Conservation (phyloP, 306 rosid genomes). For the Glycine soja region DNA sequence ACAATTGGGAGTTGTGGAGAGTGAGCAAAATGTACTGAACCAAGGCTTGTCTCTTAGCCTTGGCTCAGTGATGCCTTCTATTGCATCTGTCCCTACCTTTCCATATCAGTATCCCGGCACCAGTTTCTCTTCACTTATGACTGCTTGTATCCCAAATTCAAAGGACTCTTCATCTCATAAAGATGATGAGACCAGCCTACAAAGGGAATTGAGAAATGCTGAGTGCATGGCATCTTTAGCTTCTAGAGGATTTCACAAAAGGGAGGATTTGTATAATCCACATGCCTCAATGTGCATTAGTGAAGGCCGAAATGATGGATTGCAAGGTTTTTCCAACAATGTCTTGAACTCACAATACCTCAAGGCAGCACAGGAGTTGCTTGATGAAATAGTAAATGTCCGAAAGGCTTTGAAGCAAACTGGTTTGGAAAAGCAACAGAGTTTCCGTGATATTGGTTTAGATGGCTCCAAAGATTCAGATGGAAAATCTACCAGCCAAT, state of each 20-base stretch:
- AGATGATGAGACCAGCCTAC: slow-evolving; percentile 54
- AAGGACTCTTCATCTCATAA: slow-evolving; percentile 17
- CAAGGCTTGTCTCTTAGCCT: slow-evolving; percentile 92
- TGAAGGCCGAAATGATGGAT: slow-evolving; percentile 51
- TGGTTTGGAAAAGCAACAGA: slow-evolving; percentile 60
- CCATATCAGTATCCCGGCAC: slow-evolving; percentile 62
- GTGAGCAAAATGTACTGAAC: slow-evolving; percentile 64
- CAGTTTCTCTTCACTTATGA: slow-evolving; percentile 58
- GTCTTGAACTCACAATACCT: slow-evolving; percentile 62
- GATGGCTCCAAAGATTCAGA: slow-evolving; percentile 67
- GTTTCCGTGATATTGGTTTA: slow-evolving; percentile 44
- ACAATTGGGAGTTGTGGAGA: slow-evolving; percentile 51
- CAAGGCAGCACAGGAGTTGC: slow-evolving; percentile 80
- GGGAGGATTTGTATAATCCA: slow-evolving; percentile 63
- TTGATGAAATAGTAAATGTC: slow-evolving; percentile 81
- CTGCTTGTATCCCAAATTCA: slow-evolving; percentile 47
- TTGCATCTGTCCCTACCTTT: slow-evolving; percentile 60
- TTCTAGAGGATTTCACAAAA: slow-evolving; percentile 52
- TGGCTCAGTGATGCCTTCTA: slow-evolving; percentile 63
- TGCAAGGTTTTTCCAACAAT: slow-evolving; percentile 42
- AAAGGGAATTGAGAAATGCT: slow-evolving; percentile 53
- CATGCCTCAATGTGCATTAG: slow-evolving; percentile 48
- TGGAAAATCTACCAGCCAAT: slow-evolving; percentile 60
- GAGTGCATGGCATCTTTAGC: slow-evolving; percentile 61
- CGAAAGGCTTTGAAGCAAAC: slow-evolving; percentile 74